Base-by-base conservation (phyloP, 208 protist genomes). In the Trypanosomatidae sp. region DNA sequence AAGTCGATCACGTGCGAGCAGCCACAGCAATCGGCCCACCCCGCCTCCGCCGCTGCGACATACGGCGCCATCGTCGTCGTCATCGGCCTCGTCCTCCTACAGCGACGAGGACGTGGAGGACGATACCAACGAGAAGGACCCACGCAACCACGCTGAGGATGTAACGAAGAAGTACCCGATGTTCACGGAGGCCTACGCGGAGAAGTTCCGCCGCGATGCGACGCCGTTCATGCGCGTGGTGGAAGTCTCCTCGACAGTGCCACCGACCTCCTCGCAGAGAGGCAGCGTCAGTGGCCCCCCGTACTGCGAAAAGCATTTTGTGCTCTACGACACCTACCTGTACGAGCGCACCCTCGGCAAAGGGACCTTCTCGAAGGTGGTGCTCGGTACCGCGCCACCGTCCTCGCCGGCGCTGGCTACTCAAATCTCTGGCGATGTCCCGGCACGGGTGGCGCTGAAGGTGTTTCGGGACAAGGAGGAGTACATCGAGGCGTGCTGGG, bases 281-380 rank as follows among this genome's bases (percentile, higher is more conserved):
- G 66, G 66, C 28, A 60, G 71, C 50, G 25, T 39, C n/a, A 28
- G 70, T 39, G 53, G 30, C 13, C 8, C 39, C 10, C 41, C 52
- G 12, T 60, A 55, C 28, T 73, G 60, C 25, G 65, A 78, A 30
- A 73, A 76, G 52, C 80, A 71, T 41, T 79, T 87, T 22, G 72
- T 92, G 59, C 80, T 95, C 17, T 95, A 95, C 66, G 81, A 84
- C 69, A 79, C 81, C 44, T 95, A 90, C 74, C 56, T 88, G 44
- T 85, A 87, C 59, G 65, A 82, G 43, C 78, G 82, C 50, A 83
- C 78, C 44, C 76, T 95, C 4, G 91, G 91, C 39, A 92, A 92
- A 69, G 91, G 91, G 4, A 95, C 91, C 13, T 95, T 88, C 81
- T 86, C 89, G 19, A 95, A 94, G 75, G 91, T 95, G 39, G 89